These are phyloP conservation scores for Spergularia azorica DNA, from an alignment of 179 eudicot species.

Conservation along the genomic window DNA sequence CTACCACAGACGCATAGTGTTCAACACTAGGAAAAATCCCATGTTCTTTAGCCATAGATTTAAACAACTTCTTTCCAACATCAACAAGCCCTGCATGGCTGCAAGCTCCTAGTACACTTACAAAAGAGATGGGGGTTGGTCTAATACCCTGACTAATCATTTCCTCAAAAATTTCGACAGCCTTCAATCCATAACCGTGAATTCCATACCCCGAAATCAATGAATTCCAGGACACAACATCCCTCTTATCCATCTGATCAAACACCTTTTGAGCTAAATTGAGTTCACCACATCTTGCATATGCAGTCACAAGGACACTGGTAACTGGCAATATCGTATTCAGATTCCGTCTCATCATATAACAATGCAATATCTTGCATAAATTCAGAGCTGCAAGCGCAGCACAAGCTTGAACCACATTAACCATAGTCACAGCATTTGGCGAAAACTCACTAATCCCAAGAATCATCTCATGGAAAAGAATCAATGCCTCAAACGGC, in stretches of 20 bases:
- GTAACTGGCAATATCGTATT: conserved; percentile 52
- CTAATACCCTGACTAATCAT: conserved; percentile 56
- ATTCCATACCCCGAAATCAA: conserved; percentile 77
- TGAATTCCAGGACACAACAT: conserved; percentile 76
- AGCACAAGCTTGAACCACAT: conserved; percentile 76
- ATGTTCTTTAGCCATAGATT: conserved; percentile 49
- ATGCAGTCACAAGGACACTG: conserved; percentile 77
- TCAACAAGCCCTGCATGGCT: conserved; percentile 71
- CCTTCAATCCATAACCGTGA: conserved; percentile 69
- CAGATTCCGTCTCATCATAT: conserved; percentile 46
- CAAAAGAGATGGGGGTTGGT: conserved; percentile 59
- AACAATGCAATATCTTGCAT: conserved; percentile 55
- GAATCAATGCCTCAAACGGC: conserved; percentile 61
- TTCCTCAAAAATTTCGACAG: conserved; percentile 56
- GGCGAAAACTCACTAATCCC: conserved; percentile 40
- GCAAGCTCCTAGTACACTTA: conserved; percentile 66
- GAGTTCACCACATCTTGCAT: conserved; percentile 80
- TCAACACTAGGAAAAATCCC: conserved; percentile 51
- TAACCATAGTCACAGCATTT: conserved; percentile 63
- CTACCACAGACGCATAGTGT: conserved; percentile 72
- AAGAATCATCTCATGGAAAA: conserved; percentile 61
- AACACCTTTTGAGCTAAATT: conserved; percentile 51
- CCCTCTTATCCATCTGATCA: conserved; percentile 58
- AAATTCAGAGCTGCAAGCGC: conserved; percentile 52
- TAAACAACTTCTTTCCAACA: conserved; percentile 49